Evolutionary conservation across 1,139 yeast species (phyloP).

Genomic region (Kodamaea ohmeri): DNA sequence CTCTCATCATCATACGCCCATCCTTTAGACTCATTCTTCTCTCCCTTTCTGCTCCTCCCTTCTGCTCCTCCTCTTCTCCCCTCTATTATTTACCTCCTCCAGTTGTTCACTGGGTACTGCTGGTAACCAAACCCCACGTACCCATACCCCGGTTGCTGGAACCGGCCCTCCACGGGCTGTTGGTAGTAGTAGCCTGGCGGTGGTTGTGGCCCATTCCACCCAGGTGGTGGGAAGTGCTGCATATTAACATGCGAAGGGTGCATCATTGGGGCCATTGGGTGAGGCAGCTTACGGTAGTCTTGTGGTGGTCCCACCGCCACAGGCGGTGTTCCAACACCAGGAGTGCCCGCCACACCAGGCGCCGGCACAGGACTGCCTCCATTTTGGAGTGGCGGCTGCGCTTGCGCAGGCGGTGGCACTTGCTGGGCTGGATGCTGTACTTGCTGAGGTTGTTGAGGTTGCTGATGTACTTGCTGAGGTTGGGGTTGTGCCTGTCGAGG

Average conservation of each 20-base stretch:
- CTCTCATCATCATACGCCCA: constrained; percentile 1
- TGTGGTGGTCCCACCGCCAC: constrained; percentile 9
- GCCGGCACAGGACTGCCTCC: constrained; percentile 3
- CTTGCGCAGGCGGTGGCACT: constrained; percentile 13
- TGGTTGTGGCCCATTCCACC: constrained; percentile 24
- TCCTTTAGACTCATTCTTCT: no score
- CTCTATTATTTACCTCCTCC: constrained; percentile 37
- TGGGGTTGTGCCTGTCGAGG: constrained; percentile 12
- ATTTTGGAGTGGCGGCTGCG: constrained; percentile 12
- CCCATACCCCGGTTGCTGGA: constrained; percentile 35
- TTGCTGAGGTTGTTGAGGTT: constrained; percentile 11
- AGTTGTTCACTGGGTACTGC: constrained; percentile 27
- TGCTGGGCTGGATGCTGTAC: constrained; percentile 13
- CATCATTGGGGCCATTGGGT: constrained; percentile 22
- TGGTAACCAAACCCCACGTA: constrained; percentile 30
- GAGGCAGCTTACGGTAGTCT: constrained; percentile 19
- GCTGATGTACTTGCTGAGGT: constrained; percentile 13
- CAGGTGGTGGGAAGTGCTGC: constrained; percentile 5
- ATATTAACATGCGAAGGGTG: constrained; percentile 20
- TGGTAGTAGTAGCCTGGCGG: constrained; percentile 25
- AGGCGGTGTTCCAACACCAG: no score
- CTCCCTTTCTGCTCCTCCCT: no score
- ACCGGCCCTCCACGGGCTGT: constrained; percentile 32
- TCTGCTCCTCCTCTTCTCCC: no score
- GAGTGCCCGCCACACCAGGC: no score